Percentiles rank a stretch among this genome's conserved stretches.
phyloP scores from a whole-genome alignment of 192 early-diverging fungal species.

The Coemansia sp. region DNA sequence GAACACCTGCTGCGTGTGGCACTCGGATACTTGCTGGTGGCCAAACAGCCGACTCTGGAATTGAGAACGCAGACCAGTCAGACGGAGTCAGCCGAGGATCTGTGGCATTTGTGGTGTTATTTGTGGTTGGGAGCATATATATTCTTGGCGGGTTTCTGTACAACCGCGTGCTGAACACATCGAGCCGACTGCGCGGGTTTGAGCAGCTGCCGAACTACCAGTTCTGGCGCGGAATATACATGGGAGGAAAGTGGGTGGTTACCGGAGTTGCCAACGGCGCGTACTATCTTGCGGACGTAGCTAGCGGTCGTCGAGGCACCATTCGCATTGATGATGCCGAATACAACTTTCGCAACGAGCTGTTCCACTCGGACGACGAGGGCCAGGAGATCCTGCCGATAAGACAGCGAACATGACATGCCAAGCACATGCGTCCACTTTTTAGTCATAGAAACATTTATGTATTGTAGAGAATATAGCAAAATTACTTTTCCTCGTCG shows the following conservation, averaged over 20 bases:
- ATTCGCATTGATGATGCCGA: constrained; percentile 43
- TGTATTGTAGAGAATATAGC: no score
- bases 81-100: constrained; percentile 19
- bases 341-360: constrained; percentile 34
- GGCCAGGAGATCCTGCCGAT: constrained; percentile 26
- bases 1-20: constrained; percentile 46
- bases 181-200: constrained; percentile 46
- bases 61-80: not conserved
- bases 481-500: constrained; percentile 2
- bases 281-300: constrained; percentile 6
- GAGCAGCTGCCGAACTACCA: constrained; percentile 57
- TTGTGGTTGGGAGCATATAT: constrained; percentile 52
- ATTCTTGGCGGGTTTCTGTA: constrained; percentile 55
- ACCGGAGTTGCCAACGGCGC: constrained; percentile 5
- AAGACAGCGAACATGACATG: not conserved
- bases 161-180: constrained; percentile 53
- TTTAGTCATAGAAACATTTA: no score
- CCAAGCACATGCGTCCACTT: not conserved
- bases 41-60: not conserved
- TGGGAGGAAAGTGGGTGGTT: constrained; percentile 22
- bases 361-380: constrained; percentile 33
- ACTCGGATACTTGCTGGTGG: not conserved
- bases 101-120: constrained; percentile 36
- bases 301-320: constrained; percentile 22
- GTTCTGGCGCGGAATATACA: constrained; percentile 47